These are phyloP conservation scores for Geosmithia morbida DNA, from an alignment of 2,329 filamentous ascomycete genomes.

Conservation along the genomic window DNA sequence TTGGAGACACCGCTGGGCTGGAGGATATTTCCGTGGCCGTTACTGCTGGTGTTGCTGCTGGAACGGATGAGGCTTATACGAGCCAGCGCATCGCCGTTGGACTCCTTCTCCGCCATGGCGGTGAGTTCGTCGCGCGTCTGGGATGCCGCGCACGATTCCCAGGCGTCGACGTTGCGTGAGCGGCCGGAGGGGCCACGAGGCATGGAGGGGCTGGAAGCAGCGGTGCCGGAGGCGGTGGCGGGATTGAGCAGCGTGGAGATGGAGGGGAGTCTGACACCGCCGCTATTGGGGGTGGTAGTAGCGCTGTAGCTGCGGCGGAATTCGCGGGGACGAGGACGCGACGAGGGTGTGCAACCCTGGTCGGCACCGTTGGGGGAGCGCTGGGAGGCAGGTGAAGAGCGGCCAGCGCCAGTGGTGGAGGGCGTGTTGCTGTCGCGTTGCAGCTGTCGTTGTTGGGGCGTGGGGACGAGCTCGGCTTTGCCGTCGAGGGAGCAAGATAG, in stretches of 20 bases:
- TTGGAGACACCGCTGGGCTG: slow-evolving; percentile 41
- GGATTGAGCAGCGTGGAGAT: slow-evolving; percentile 36
- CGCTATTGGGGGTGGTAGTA: neutral
- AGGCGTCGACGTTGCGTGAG: slow-evolving; percentile 75
- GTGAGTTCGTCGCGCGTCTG: slow-evolving; percentile 67
- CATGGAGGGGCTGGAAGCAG: neutral
- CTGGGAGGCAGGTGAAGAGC: slow-evolving; percentile 17
- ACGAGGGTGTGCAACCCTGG: slow-evolving; percentile 8
- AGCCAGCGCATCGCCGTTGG: slow-evolving; percentile 63
- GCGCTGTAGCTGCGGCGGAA: slow-evolving; percentile 62
- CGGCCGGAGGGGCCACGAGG: slow-evolving; percentile 38
- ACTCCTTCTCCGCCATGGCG: slow-evolving; percentile 67
- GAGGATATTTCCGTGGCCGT: slow-evolving; percentile 31
- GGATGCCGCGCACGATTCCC: slow-evolving; percentile 82
- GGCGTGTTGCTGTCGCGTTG: slow-evolving; percentile 46
- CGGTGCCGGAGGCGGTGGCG: slow-evolving; percentile 10
- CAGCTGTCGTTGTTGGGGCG: too few species aligned
- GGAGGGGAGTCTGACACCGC: slow-evolving; percentile 34
- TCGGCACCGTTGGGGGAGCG: too few species aligned
- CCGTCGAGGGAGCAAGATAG: slow-evolving; percentile 78
- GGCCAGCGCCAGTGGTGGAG: slow-evolving; percentile 27
- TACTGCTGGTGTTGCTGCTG: neutral
- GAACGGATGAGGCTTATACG: slow-evolving; percentile 72
- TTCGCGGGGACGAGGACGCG: slow-evolving; percentile 15
- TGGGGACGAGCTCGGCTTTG: slow-evolving; percentile 63